phyloP scores from a whole-genome alignment of 352 stramenopile species.

The Phytopythium oedochilum region DNA sequence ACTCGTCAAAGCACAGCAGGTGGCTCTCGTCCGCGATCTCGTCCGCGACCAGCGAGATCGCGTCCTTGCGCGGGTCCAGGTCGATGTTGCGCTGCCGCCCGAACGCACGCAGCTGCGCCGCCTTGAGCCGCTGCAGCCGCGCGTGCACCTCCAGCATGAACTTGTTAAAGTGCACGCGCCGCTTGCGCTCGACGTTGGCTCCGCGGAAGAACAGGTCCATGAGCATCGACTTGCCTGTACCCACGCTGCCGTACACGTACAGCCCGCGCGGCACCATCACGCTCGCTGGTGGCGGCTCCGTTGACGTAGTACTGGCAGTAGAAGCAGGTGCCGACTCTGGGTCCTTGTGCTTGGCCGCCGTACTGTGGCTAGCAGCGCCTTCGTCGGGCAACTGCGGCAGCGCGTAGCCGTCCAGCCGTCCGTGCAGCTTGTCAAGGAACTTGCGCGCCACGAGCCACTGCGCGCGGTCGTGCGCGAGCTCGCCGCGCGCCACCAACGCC shows the following conservation, averaged over 20 bases:
- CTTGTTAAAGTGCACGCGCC: slow-evolving; percentile 95
- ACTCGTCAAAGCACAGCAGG: slow-evolving; percentile 97
- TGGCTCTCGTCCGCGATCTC: slow-evolving; percentile 85
- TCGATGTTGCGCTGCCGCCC: slow-evolving; percentile 88
- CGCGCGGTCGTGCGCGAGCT: slow-evolving; percentile 23
- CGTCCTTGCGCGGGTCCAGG: slow-evolving; percentile 60
- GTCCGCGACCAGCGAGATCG: slow-evolving; percentile 75
- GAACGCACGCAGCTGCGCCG: slow-evolving; percentile 69
- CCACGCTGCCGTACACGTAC: slow-evolving; percentile 94
- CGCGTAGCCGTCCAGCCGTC: slow-evolving; percentile 40
- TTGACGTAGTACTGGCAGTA: too few relatives aligned
- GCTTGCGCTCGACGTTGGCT: slow-evolving; percentile 61
- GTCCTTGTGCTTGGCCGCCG: not conserved
- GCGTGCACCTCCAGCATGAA: slow-evolving; percentile 97
- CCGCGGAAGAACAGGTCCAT: slow-evolving; percentile 94
- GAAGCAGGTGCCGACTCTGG: not conserved
- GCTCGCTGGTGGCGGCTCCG: slow-evolving; percentile 3
- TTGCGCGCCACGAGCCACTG: slow-evolving; percentile 24
- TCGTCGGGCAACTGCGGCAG: slow-evolving; percentile 26
- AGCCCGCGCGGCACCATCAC: slow-evolving; percentile 81
- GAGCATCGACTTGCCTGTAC: slow-evolving; percentile 96
- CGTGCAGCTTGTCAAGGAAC: slow-evolving; percentile 61
- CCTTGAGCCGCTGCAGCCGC: slow-evolving; percentile 89
- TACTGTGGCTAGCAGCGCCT: not conserved
- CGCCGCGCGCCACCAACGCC: slow-evolving; percentile 14